Base-by-base conservation (phyloP, 2,329 filamentous ascomycete genomes). In the Exophiala phaeomuriformis region DNA sequence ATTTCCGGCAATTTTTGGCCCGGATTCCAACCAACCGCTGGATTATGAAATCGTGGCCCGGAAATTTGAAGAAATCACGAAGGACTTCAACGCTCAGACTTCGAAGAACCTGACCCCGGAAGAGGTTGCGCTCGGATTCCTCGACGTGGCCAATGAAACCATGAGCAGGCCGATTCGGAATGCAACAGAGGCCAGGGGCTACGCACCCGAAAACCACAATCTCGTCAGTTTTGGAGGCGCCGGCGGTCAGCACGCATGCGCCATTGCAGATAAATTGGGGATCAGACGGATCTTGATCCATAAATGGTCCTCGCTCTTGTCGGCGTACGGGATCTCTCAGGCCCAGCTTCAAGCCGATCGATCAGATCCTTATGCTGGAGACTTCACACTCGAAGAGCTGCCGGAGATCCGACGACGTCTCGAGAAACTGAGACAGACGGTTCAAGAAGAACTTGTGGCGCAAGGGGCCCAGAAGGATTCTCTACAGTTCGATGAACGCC, bases 1-100 rank as follows among this genome's bases (percentile, higher is more conserved):
- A 94, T 96, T 96, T 65, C 90, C 90, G 0, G 90, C 88, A 65
- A 95, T 95, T 52, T 95, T 95, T 64, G 90, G 90, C 39, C 83
- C 86, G 66, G 84, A 88, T 42, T 90, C 95, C 65, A 77, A 93
- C 53, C 81, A 93, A 66, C 84, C 72, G 0, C 64, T 78, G 9
- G 75, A 75, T 42, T 62, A 66, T 1, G 73, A 74, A 5, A 66
- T 72, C 9, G 68, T 69, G 3, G 65, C 63, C n/a, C 53, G 65
- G 47, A 72, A 71, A 31, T 75, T 77, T 43, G 56, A 67, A 4
- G 67, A 73, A 30, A 61, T 78, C 39, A 71, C 75, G 0, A 63
- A 64, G 3, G 63, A 67, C 3, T 72, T 78, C 57, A 77, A 77
- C 49, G 61, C 64, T 9, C 64, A 65, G 48, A 61, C 33, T 6